Evolutionary conservation across 2,329 filamentous ascomycete genomes (phyloP), one percentile per base, ranked within the genome.

Genomic region (Fusarium verticillioides): DNA sequence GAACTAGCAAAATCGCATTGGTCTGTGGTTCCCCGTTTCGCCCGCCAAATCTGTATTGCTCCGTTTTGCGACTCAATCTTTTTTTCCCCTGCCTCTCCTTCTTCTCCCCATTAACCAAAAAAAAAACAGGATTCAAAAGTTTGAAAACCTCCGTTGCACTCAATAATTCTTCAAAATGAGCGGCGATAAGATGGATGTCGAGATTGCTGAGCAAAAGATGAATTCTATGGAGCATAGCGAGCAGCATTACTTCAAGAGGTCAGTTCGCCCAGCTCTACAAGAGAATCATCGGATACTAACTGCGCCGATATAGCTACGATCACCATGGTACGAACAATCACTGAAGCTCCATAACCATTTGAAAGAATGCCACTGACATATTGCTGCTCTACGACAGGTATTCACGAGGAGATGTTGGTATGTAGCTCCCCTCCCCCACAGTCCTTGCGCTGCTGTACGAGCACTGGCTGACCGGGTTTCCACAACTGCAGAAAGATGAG

Each of bases 241-340:
- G 88, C 95, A 97, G 84, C 96, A 98, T 85, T 99, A 98, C 88
- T 98, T 98, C 87, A 98, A 98, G 87, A 97, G 95, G 95, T 97
- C 69, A 72, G 78, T 82, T 67, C 70, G 37, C 52, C 53, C 42
- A 40, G n/a, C 40, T 26, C 12, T 16, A 49, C n/a, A 37, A 54
- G 53, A 53, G 23, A 74, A 49, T 44, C 34, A 44, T 52, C 49
- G 47, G 60, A 70, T 80, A 79, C 83, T 87, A 78, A 87, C 79
- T 64, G 64, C 54, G 60, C 57, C 63, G 26, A 60, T 58, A 76
- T 83, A 98, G 95, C 84, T 98, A 98, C 84, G 97, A 98, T 84
- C 96, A 98, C 85, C 96, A 98, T 89, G 96, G 95, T 95, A 91
- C 73, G 78, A 59, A 54, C 50, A 56, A 46, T 78, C 76, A 47